phyloP scores from a whole-genome alignment of 2,329 filamentous ascomycete genomes.

The Fusarium nodosum region DNA sequence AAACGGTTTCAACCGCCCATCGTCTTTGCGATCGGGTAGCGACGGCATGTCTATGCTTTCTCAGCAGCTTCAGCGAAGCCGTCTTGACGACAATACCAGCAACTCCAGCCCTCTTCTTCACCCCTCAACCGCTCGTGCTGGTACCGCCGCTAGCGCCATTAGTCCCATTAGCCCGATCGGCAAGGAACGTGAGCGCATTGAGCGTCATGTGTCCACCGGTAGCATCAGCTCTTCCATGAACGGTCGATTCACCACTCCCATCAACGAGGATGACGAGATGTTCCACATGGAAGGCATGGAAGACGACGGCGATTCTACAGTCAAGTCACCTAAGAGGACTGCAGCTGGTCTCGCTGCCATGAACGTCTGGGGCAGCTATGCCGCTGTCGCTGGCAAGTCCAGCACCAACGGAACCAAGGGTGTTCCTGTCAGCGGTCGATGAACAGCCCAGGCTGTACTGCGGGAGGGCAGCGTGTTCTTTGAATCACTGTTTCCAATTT shows the following conservation, averaged over 20 bases:
- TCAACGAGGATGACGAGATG: slow-evolving; percentile 74
- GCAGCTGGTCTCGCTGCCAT: slow-evolving; percentile 60
- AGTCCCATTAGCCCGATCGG: slow-evolving; percentile 57
- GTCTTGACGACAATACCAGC: slow-evolving; percentile 63
- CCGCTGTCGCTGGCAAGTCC: slow-evolving; percentile 53
- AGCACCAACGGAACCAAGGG: slow-evolving; percentile 50
- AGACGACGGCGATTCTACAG: slow-evolving; percentile 68
- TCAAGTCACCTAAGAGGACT: slow-evolving; percentile 63
- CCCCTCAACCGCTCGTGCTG: slow-evolving; percentile 58
- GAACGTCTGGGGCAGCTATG: slow-evolving; percentile 59
- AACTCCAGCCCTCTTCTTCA: slow-evolving; percentile 65
- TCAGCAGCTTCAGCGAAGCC: slow-evolving; percentile 73
- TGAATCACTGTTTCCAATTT: slow-evolving; percentile 30
- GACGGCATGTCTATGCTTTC: slow-evolving; percentile 71
- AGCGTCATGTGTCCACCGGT: slow-evolving; percentile 71
- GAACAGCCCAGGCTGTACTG: slow-evolving; percentile 32
- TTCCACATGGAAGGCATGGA: slow-evolving; percentile 75
- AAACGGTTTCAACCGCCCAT: slow-evolving; percentile 58
- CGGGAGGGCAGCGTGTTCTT: slow-evolving; percentile 20
- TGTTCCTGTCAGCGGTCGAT: slow-evolving; percentile 52
- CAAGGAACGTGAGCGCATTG: slow-evolving; percentile 59
- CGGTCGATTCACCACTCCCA: slow-evolving; percentile 73
- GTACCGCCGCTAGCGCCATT: slow-evolving; percentile 58
- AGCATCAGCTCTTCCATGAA: slow-evolving; percentile 68
- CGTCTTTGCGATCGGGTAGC: slow-evolving; percentile 58